Percentiles rank a stretch among this genome's conserved stretches.
phyloP scores from a whole-genome alignment of 2,329 filamentous ascomycete genomes.

The Myriosclerotinia scirpicola region DNA sequence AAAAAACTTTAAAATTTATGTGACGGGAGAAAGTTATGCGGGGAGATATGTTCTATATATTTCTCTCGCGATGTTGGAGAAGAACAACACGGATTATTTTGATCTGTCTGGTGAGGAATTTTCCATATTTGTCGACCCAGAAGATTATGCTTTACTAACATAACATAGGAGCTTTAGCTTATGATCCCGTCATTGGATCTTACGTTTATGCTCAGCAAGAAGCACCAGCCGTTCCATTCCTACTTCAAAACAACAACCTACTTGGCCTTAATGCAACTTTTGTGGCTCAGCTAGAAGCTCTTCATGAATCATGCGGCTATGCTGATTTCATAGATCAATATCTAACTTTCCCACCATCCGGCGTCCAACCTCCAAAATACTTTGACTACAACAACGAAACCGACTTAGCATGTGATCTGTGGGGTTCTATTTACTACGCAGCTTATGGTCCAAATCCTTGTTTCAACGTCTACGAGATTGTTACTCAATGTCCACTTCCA shows the following conservation, averaged over 20 bases:
- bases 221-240: constrained; percentile 45
- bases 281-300: constrained; percentile 43
- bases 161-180: constrained; percentile 28
- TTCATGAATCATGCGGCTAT: constrained; percentile 49
- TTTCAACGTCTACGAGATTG: constrained; percentile 52
- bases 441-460: constrained; percentile 47
- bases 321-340: constrained; percentile 48
- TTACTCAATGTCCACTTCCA: constrained; percentile 46
- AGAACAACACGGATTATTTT: constrained; percentile 50
- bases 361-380: constrained; percentile 40
- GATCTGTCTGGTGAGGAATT: constrained; percentile 45
- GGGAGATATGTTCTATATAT: constrained; percentile 58
- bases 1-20: constrained; percentile 53
- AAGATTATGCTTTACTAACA: neutral
- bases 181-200: constrained; percentile 32
- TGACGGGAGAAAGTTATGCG: constrained; percentile 56
- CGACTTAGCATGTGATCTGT: constrained; percentile 42
- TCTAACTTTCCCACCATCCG: constrained; percentile 45
- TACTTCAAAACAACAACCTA: constrained; percentile 45
- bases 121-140: neutral
- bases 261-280: constrained; percentile 49
- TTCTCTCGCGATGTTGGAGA: constrained; percentile 52
- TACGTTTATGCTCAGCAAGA: constrained; percentile 28
- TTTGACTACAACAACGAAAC: constrained; percentile 31
- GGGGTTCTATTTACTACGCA: constrained; percentile 44